Conservation (phyloP, 768 basidiomycete species). For the Trametes villosa region DNA sequence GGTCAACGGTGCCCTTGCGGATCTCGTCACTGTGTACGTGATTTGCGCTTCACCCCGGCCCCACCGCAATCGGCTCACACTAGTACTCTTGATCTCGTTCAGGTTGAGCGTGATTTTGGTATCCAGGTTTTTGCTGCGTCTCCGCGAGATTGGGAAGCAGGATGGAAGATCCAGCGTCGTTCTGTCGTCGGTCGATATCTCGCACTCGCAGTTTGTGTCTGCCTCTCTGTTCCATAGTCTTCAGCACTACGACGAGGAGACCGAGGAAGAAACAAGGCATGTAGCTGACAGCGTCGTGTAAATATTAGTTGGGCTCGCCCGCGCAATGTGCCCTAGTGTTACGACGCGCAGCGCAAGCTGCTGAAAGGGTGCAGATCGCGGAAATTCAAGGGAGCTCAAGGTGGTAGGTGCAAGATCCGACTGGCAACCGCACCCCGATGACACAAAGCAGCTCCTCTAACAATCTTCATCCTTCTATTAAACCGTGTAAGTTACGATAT, state of each 20-base stretch:
- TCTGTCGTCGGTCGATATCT: background rate
- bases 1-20: constrained; percentile 6
- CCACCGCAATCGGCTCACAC: background rate
- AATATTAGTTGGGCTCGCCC: no score
- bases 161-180: background rate
- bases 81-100: background rate
- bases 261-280: background rate
- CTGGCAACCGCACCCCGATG: no score
- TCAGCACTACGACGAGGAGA: background rate
- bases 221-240: background rate
- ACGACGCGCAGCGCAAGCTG: no score
- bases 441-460: background rate
- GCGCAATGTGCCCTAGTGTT: no score
- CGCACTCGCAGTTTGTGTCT: background rate
- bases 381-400: no score
- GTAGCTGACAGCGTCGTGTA: no score
- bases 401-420: no score
- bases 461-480: background rate
- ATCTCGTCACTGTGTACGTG: constrained; percentile 7
- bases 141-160: background rate
- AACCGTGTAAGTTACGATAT: background rate
- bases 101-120: constrained; percentile 8
- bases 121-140: background rate
- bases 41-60: background rate
- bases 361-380: no score